Percentiles rank a stretch among this genome's conserved stretches.
Evolutionary conservation across 495 filamentous ascomycete species (phyloP).

Genomic region (Penicillium roqueforti): DNA sequence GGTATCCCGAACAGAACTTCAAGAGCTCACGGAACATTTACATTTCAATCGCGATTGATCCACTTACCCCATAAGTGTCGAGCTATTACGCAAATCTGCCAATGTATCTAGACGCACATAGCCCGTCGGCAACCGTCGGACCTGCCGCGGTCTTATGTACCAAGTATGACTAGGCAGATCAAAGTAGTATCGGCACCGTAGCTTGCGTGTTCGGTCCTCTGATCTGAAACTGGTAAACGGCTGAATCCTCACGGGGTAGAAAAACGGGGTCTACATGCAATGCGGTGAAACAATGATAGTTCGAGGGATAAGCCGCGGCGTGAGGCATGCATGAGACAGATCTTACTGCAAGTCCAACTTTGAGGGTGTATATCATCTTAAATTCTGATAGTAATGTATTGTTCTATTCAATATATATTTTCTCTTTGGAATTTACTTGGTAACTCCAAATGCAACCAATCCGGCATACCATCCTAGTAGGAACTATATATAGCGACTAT

Average conservation of each 20-base stretch:
- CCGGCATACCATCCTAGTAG: neutral
- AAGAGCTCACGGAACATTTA: neutral
- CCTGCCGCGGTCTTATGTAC: neutral
- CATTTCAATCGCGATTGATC: neutral
- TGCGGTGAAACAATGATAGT: slow-evolving; percentile 4
- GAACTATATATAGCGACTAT: neutral
- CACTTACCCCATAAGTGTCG: neutral
- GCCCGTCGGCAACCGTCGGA: slow-evolving; percentile 9
- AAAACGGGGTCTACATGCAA: neutral
- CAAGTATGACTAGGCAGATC: neutral
- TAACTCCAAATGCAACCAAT: neutral
- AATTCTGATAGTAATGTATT: neutral
- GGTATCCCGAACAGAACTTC: neutral
- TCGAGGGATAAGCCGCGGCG: neutral
- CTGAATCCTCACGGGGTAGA: neutral
- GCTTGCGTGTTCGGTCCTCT: neutral
- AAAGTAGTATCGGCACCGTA: neutral
- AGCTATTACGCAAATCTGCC: neutral
- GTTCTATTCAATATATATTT: neutral
- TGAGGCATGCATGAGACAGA: neutral
- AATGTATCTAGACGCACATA: neutral
- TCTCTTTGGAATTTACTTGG: neutral
- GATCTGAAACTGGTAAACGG: neutral
- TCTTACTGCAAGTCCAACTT: neutral
- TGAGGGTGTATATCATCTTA: neutral